These are phyloP conservation scores for Sanguinoderma infundibulare DNA, from an alignment of 1,284 basidiomycete genomes.

Conservation along the genomic window DNA sequence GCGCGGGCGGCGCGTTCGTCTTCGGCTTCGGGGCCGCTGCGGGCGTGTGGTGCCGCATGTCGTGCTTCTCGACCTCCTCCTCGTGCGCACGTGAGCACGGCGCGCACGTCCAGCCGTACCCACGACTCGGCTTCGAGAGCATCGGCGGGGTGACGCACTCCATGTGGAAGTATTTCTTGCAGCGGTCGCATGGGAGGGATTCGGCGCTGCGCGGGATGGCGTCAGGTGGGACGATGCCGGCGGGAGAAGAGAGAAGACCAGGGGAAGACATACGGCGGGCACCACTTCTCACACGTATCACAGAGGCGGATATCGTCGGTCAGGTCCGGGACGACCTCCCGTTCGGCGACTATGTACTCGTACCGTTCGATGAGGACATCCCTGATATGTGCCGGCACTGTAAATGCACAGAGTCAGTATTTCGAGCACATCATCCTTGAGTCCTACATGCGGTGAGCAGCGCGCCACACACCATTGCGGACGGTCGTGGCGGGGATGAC, in stretches of 20 bases:
- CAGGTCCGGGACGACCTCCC: constrained; percentile 89
- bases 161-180: constrained; percentile 97
- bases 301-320: constrained; percentile 89
- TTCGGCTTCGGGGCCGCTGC: constrained; percentile 52
- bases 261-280: constrained; percentile 82
- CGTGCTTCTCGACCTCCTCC: constrained; percentile 82
- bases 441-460: not conserved
- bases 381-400: constrained; percentile 83
- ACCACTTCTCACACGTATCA: constrained; percentile 87
- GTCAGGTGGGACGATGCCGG: not conserved
- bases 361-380: constrained; percentile 82
- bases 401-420: not conserved
- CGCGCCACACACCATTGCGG: constrained; percentile 74
- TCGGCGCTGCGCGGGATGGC: constrained; percentile 63
- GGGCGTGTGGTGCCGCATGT: constrained; percentile 56
- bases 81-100: constrained; percentile 90
- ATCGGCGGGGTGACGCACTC: constrained; percentile 91
- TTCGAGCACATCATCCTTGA: not conserved
- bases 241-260: constrained; percentile 7
- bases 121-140: constrained; percentile 93
- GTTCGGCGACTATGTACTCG: constrained; percentile 94
- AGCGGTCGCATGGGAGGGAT: constrained; percentile 92
- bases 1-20: constrained; percentile 69
- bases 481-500: constrained; percentile 88
- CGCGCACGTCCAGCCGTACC: constrained; percentile 98